Evolutionary conservation across 345 rosid species (phyloP).

Genomic region (Geranium rotundifolium): DNA sequence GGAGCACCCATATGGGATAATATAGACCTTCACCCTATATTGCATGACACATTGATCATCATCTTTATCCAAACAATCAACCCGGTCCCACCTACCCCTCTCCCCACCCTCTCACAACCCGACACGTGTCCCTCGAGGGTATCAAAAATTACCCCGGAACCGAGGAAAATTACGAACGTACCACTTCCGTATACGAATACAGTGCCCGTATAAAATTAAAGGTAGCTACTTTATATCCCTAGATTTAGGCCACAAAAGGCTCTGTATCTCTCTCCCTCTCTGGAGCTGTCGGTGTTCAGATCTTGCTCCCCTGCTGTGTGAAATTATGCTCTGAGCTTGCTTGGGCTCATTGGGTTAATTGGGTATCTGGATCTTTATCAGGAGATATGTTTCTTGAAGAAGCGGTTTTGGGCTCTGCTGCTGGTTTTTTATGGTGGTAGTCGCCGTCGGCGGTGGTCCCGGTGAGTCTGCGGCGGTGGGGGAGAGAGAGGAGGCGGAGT

Average conservation of each 20-base stretch:
- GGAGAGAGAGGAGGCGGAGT: background rate
- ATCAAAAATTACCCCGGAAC: background rate
- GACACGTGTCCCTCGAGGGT: background rate
- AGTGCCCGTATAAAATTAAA: too few relatives aligned
- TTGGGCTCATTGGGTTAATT: background rate
- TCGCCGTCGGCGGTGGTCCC: conserved; percentile 4
- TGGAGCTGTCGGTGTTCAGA: conserved; percentile 44
- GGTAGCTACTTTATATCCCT: background rate
- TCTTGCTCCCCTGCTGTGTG: conserved; percentile 22
- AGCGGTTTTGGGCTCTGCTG: conserved; percentile 5
- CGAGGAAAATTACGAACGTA: too few relatives aligned
- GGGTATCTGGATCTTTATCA: background rate
- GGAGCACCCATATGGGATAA: background rate
- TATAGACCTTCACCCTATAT: background rate
- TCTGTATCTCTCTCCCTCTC: background rate
- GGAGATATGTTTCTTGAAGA: background rate
- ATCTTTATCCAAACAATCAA: background rate
- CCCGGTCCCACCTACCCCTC: background rate
- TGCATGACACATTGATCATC: background rate
- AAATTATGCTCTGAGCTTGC: conserved; percentile 1
- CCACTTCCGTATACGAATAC: background rate
- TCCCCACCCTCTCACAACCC: background rate
- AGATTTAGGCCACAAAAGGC: background rate
- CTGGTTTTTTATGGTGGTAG: conserved; percentile 4
- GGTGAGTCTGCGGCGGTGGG: background rate